A percentile compares a stretch with the other conserved stretches of the same genome.
phyloP scores from a whole-genome alignment of 2,329 filamentous ascomycete genomes.

The Aureobasidium sp. region DNA sequence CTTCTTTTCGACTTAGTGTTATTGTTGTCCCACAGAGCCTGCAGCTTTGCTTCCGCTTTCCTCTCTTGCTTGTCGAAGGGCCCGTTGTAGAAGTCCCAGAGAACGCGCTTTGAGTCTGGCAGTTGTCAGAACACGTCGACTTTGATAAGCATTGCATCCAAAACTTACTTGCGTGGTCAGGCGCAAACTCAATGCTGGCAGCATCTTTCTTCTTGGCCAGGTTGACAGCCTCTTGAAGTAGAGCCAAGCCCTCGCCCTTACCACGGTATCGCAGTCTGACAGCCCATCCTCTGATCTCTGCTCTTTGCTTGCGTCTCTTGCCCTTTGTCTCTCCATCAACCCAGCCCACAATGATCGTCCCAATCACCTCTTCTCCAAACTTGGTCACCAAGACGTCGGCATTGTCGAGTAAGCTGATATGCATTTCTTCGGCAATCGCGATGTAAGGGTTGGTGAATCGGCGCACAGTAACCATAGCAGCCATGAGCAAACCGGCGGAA shows the following conservation, averaged over 20 bases:
- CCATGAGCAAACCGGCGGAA: slow-evolving; percentile 55
- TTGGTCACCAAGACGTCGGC: slow-evolving; percentile 52
- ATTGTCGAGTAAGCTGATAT: slow-evolving; percentile 55
- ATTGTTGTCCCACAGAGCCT: slow-evolving; percentile 26
- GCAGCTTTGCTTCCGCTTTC: slow-evolving; percentile 42
- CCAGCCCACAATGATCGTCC: slow-evolving; percentile 61
- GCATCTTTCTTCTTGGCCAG: slow-evolving; percentile 63
- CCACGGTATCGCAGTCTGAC: slow-evolving; percentile 62
- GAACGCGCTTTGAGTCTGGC: slow-evolving; percentile 45
- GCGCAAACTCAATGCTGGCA: slow-evolving; percentile 64
- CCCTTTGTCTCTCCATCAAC: slow-evolving; percentile 44
- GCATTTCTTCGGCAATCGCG: slow-evolving; percentile 52
- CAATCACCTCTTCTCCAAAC: slow-evolving; percentile 63
- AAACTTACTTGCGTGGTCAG: slow-evolving; percentile 66
- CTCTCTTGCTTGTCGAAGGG: slow-evolving; percentile 54
- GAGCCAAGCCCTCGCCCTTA: slow-evolving; percentile 62
- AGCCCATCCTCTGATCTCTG: slow-evolving; percentile 76
- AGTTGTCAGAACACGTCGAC: slow-evolving; percentile 15
- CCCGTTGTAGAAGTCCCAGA: slow-evolving; percentile 58
- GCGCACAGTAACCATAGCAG: slow-evolving; percentile 55
- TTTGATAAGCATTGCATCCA: neutral
- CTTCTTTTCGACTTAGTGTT: slow-evolving; percentile 26
- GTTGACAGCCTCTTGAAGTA: slow-evolving; percentile 67
- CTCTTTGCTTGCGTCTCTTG: slow-evolving; percentile 50
- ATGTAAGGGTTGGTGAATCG: slow-evolving; percentile 57